Base-by-base conservation (phyloP, 2,329 filamentous ascomycete genomes). In the Ceratocystis smalleyi region DNA sequence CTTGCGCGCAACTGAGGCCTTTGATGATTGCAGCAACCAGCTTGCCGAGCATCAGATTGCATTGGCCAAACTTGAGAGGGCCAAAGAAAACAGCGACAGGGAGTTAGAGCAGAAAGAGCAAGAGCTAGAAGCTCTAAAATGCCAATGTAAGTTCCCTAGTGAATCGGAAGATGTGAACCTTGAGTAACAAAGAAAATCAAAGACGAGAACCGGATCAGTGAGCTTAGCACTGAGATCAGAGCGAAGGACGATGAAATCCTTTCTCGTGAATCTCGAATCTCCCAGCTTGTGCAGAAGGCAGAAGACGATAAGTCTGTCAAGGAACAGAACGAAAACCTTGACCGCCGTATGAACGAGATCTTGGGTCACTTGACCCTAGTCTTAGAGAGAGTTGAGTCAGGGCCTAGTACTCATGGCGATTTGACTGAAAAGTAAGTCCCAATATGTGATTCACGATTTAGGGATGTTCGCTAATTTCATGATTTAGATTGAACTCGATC, bases 241-340 rank as follows among this genome's bases (percentile, higher is more conserved):
- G 40, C 3, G 15, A 66, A 66, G 17, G 54, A 63, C 27, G 19
- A 61, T 4, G 40, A 64, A 35, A 35, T 59, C 24, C 15, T 43
- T 43, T 45, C 32, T 6, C 24, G 35, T 3, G 24, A 64, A 10
- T 43, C 57, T 32, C 57, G 32, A 4, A 54, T 66, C 35, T 43
- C 65, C 5, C 57, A 66, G 43, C 59, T 66, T 17, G 27, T 35
- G 15, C 62, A 66, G 24, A 64, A 59, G 40, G 22, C 57, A 17
- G 19, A 59, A 19, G 59, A 66, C 8, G 47, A 49, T 3, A 40
- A 59, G 19, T 8, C 45, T 10, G 15, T 62, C 17, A 27, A 40
- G 12, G 22, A 32, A 22, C 65, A 60, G n/a, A 59, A 61, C 35
- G 22, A 64, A 5, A 22, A 19, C 3, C 55, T 64, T 8, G 43